Evolutionary conservation across 139 green algal genomes (phyloP).

Genomic region (Closterium sp.): DNA sequence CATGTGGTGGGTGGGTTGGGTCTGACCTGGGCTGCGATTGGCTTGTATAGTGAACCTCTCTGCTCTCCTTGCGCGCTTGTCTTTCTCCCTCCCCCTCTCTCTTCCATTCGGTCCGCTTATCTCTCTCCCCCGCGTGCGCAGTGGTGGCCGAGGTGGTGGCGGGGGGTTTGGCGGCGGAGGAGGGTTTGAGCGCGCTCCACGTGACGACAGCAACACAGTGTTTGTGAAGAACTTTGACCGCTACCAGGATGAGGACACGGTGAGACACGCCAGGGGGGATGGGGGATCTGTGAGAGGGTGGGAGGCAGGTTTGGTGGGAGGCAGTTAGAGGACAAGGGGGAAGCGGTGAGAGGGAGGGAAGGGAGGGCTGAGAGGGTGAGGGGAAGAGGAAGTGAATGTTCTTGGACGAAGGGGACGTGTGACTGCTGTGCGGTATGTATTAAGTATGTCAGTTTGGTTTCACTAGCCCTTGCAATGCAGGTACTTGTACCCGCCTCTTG

Average conservation of each 20-base stretch:
- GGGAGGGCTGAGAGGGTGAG: too few relatives aligned
- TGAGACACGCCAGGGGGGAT: slow-evolving; percentile 16
- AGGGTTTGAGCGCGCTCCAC: neutral
- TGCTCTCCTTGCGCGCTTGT: neutral
- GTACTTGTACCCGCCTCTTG: too few relatives aligned
- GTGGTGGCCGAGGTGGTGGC: neutral
- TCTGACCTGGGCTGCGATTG: too few relatives aligned
- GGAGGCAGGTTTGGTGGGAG: too few relatives aligned
- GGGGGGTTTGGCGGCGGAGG: slow-evolving; percentile 25
- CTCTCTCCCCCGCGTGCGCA: neutral
- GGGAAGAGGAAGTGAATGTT: too few relatives aligned
- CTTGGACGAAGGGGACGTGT: too few relatives aligned
- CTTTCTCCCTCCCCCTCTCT: neutral
- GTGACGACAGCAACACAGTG: slow-evolving; percentile 52
- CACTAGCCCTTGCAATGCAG: too few relatives aligned
- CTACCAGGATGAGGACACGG: slow-evolving; percentile 66
- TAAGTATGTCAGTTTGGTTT: too few relatives aligned
- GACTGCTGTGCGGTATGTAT: too few relatives aligned
- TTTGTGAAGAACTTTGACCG: slow-evolving; percentile 81
- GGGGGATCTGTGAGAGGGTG: neutral
- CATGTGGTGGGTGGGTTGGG: too few relatives aligned
- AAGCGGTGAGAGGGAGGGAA: too few relatives aligned
- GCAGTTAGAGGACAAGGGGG: too few relatives aligned
- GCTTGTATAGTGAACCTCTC: neutral
- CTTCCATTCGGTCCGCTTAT: neutral